Evolutionary conservation across 2,329 filamentous ascomycete genomes (phyloP).

Genomic region (Helotiales sp.): DNA sequence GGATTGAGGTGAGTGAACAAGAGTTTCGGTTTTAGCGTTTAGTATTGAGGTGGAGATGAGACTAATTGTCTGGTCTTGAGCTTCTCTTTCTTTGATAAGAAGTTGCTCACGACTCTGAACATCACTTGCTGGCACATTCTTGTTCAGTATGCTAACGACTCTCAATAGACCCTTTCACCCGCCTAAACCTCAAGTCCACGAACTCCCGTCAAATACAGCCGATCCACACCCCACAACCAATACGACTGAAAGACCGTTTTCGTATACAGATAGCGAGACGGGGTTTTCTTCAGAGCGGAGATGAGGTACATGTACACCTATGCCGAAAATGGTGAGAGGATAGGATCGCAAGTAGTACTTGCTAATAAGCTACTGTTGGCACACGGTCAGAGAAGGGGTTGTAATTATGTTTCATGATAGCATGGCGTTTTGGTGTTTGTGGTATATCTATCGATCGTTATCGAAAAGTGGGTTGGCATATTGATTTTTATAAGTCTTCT

Average conservation of each 20-base stretch:
- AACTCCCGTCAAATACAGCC: slow-evolving; percentile 8
- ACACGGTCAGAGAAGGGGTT: too few relatives aligned
- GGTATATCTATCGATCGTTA: background rate
- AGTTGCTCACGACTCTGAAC: too few relatives aligned
- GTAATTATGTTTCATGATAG: background rate
- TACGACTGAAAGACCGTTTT: slow-evolving; percentile 14
- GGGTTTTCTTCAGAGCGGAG: slow-evolving; percentile 3
- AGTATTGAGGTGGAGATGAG: too few relatives aligned
- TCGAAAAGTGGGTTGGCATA: background rate
- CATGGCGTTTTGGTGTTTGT: background rate
- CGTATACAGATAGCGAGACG: slow-evolving; percentile 19
- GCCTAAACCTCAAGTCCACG: slow-evolving; percentile 5
- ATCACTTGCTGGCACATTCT: background rate
- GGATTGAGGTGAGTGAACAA: slow-evolving; percentile 14
- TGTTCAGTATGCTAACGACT: background rate
- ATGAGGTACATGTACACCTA: background rate
- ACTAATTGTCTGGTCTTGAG: background rate
- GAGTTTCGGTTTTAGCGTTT: too few relatives aligned
- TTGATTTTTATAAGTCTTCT: background rate
- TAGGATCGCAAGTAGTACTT: too few relatives aligned
- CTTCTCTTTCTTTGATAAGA: background rate
- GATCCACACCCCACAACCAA: slow-evolving; percentile 1
- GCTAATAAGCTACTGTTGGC: too few relatives aligned
- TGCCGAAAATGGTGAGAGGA: too few relatives aligned
- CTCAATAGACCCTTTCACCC: slow-evolving; percentile 7